Evolutionary conservation across 306 rosid species (phyloP), one percentile per base, ranked within the genome.

Genomic region (Quercus berberidifolia): DNA sequence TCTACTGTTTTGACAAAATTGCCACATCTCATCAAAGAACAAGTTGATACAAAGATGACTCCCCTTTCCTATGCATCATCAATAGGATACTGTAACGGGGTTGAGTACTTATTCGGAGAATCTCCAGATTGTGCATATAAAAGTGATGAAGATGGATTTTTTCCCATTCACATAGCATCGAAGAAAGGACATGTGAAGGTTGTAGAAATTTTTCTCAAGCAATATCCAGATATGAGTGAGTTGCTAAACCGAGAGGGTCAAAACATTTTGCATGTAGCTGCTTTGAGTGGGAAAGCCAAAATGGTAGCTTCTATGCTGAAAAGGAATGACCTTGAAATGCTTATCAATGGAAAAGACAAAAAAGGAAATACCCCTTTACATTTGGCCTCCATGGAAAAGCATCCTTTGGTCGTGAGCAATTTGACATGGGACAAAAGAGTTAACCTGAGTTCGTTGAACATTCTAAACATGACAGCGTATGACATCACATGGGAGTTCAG

Each of bases 121-220:
- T 75, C 41, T 60, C 0, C 41, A 28, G 19, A 19, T 13, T 2
- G 6, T 25, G 71, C 79, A 1, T 11, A 59, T 13, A n/a, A 41
- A 60, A 2, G 13, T 10, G 46, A 75, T 18, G 0, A 31, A 23
- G 18, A 43, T 8, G 71, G 79, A 5, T 26, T 59, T 3, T 58
- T 75, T 46, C 79, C 79, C 17, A 41, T 75, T 75, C 71, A 75
- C 20, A 17, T 75, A 15, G 79, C 79, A 4, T 60, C 58, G 58
- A 60, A 17, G 1, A 74, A 20, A 5, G 52, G 52, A 18, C 14
- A 8, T 18, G 25, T 35, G 0, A 3, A 68, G 12, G 54, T 68
- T 0, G 2, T 68, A 21, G 28, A 31, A 23, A 2, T 3, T 3
- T 35, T 68, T 9, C 52, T 68, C 10, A 0, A 19, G 8, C 5